Evolutionary conservation across 129 eudicot genomes (phyloP), one percentile per base, ranked within the genome.

Genomic region (Logfia minima): DNA sequence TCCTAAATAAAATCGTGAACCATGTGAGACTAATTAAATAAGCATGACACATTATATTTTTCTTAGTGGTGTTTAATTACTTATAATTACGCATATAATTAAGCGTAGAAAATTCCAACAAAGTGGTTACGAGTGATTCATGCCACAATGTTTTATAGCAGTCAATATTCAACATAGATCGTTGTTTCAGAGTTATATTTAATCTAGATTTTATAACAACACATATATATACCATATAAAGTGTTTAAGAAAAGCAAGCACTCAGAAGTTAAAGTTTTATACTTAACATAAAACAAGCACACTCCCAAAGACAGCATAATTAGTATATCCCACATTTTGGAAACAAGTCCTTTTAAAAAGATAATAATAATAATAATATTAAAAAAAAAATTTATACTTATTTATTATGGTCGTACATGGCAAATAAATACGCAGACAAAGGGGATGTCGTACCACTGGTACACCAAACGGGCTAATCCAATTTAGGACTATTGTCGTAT

Each of bases 201-300:
- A 37, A 68, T 31, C 45, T 8, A 39, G 8, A 39, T 7, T 6
- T 5, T 34, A 34, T 34, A 34, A 5, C 37, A 4, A 34, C 7
- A 5, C 7, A 34, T 34, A 0, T 5, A 31, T 4, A 32, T 32
- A 32, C 5, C 4, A 32, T 26, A 45, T 22, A 75, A 72, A 72
- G 52, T 64, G 79, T 75, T 62, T 11, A 34, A 29, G 19, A 34
- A 64, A 75, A 75, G 72, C 79, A 75, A 45, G 51, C 79, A 75
- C 72, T 48, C 72, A 48, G 37, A 32, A 75, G 13, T 65, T 48
- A 35, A 53, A 64, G 17, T 45, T 39, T 17, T 39, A 7, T 66
- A 28, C 7, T 65, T 53, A 75, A 64, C 65, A 75, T 29, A 75
- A 75, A 28, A 72, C 73, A 34, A 34, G 8, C 37, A 34, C 37